Evolutionary conservation across 192 early-diverging fungal genomes (phyloP), one percentile per base, ranked within the genome.

Genomic region (Rhizophlyctis rosea): DNA sequence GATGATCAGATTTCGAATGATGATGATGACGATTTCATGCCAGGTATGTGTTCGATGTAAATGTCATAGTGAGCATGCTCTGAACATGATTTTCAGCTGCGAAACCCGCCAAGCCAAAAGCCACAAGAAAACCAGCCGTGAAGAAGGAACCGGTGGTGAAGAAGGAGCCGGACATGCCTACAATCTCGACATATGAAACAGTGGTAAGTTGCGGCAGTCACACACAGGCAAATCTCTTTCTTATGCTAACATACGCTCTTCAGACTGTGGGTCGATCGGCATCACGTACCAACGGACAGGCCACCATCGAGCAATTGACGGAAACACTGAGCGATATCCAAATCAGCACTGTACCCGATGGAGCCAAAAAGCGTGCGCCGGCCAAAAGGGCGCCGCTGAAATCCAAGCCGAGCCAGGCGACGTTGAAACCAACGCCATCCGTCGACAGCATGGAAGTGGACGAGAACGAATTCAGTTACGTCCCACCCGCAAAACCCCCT

Each of bases 11-110:
- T 11, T 16, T 36, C 32, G 34, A 28, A 62, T 4, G 50, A 64
- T 53, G 67, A 69, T 34, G 67, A 74, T 31, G 72, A 59, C 44
- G 61, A 69, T 14, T 69, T 74, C 27, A 36, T 29, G 27, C 49
- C 28, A 18, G 34, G 27, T 36, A 54, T n/a, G 50, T 13, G 7
- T 52, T 25, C 9, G 25, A 16, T 13, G 24, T 31, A 7, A 4
- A 32, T 13, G 4, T 4, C 3, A 23, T 24, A 11, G 31, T 3
- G 30, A 55, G 54, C 27, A 4, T 14, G 4, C 4, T 33, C 5
- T 4, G 13, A 5, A 7, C 25, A 7, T 23, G 5, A 25, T 23
- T 52, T 5, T 52, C 50, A 52, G 25, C 9, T 21, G 50, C 50
- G 13, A 52, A 23, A 52, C 25, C 50, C 32, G 57, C 30, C 0